Percentiles rank a stretch among this genome's conserved stretches.
Evolutionary conservation across 352 stramenopile species (phyloP).

Genomic region (Thraustochytrium striatum): DNA sequence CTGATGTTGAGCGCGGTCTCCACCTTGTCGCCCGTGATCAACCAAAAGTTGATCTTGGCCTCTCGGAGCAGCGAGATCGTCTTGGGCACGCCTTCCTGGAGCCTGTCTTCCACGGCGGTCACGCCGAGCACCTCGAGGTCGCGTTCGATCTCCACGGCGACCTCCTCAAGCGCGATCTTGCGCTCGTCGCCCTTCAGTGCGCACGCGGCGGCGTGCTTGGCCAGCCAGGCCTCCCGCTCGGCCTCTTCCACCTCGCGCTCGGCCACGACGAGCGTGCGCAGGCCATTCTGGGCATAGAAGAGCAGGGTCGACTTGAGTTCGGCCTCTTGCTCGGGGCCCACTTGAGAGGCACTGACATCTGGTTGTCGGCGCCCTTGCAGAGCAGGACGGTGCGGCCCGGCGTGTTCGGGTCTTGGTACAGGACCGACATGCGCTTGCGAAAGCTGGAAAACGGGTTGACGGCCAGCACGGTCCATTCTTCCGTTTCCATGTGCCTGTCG

Average conservation of each 20-base stretch:
- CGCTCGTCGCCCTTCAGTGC: neutral
- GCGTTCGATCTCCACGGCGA: slow-evolving; percentile 60
- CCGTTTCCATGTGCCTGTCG: too few species aligned
- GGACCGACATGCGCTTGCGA: slow-evolving; percentile 95
- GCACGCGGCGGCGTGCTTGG: neutral
- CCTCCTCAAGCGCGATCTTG: slow-evolving; percentile 55
- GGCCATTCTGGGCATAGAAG: neutral
- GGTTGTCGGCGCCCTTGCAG: slow-evolving; percentile 41
- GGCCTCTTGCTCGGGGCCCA: neutral
- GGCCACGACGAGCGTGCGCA: slow-evolving; percentile 28
- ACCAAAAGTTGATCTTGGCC: slow-evolving; percentile 71
- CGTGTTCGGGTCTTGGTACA: slow-evolving; percentile 65
- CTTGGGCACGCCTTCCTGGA: slow-evolving; percentile 23
- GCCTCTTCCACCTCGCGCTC: neutral
- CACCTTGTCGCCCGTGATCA: slow-evolving; percentile 85
- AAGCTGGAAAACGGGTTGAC: slow-evolving; percentile 95
- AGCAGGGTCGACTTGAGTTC: neutral
- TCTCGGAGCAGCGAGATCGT: slow-evolving; percentile 8
- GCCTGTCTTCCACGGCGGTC: neutral
- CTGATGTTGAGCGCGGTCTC: slow-evolving; percentile 90
- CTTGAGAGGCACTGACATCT: neutral
- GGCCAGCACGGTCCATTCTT: slow-evolving; percentile 85
- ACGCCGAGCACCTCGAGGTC: slow-evolving; percentile 72
- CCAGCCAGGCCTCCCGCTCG: neutral
- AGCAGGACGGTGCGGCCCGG: slow-evolving; percentile 10